These are phyloP conservation scores for Neoboletus subvelutipes DNA, from an alignment of 768 basidiomycete species.

Conservation along the genomic window DNA sequence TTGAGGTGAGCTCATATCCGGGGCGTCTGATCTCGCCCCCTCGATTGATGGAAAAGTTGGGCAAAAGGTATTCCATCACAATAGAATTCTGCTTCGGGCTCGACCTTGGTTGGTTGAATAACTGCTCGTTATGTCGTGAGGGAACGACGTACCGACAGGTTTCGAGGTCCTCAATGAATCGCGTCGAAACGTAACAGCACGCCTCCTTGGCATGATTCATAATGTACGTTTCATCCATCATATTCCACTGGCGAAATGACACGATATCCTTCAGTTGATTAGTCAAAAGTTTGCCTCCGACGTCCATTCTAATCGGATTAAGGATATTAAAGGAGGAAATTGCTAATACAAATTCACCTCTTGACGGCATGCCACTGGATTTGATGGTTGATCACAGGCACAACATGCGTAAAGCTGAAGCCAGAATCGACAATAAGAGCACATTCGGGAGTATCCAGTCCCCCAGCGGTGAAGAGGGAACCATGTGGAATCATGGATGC, in stretches of 20 bases:
- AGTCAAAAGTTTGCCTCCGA: constrained; percentile 93
- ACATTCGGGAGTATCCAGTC: constrained; percentile 67
- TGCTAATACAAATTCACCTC: constrained; percentile 47
- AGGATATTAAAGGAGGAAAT: constrained; percentile 14
- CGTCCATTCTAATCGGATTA: constrained; percentile 67
- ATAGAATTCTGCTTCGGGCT: constrained; percentile 63
- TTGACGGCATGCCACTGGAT: constrained; percentile 82
- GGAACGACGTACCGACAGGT: constrained; percentile 63
- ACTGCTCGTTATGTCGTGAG: constrained; percentile 16
- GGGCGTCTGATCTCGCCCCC: constrained; percentile 54
- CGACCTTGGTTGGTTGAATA: constrained; percentile 38
- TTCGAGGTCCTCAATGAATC: constrained; percentile 75
- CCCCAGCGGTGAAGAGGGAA: constrained; percentile 55
- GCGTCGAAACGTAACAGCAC: constrained; percentile 81
- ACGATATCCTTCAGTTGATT: constrained; percentile 94
- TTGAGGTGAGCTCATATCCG: constrained; percentile 52
- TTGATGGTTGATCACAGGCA: constrained; percentile 74
- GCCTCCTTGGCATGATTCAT: constrained; percentile 91
- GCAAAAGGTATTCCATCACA: constrained; percentile 86
- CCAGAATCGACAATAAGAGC: constrained; percentile 84
- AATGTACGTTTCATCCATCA: constrained; percentile 96
- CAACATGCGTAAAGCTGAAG: constrained; percentile 91
- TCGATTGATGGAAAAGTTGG: constrained; percentile 75
- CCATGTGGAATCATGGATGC: constrained; percentile 80
- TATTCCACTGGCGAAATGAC: constrained; percentile 96